phyloP scores from a whole-genome alignment of 2,329 filamentous ascomycete genomes.

The Trichoderma atroviride region DNA sequence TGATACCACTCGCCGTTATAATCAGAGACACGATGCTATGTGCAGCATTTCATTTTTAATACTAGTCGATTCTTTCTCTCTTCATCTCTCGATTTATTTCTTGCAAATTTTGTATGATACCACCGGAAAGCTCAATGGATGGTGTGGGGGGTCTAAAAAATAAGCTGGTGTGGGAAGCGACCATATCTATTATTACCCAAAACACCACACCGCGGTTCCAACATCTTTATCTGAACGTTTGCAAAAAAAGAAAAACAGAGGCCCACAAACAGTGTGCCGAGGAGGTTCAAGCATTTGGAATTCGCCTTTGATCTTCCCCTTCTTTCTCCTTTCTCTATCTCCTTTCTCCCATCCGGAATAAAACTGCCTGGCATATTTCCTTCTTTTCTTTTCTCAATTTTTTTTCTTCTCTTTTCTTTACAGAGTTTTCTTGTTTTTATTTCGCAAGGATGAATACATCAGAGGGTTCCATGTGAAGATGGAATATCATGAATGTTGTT shows the following conservation, averaged over 20 bases:
- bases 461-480: not conserved
- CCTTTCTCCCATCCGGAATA: conserved; percentile 3
- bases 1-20: conserved; percentile 28
- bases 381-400: conserved; percentile 19
- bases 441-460: not conserved
- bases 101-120: conserved; percentile 34
- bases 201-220: not conserved
- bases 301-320: conserved; percentile 24
- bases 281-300: not conserved
- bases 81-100: conserved; percentile 20
- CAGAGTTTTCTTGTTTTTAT: not conserved
- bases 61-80: conserved; percentile 23
- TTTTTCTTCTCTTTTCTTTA: conserved; percentile 21
- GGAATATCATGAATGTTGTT: conserved; percentile 1
- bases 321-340: conserved; percentile 27
- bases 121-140: conserved; percentile 31
- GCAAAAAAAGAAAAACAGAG: not conserved
- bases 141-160: conserved; percentile 23
- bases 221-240: not conserved
- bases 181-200: not conserved
- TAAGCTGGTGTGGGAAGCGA: not conserved
- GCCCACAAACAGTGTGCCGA: not conserved
- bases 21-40: conserved; percentile 24
- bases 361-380: conserved; percentile 16
- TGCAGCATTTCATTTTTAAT: conserved; percentile 27